A percentile compares a stretch with the other conserved stretches of the same genome.
phyloP scores from a whole-genome alignment of 2,329 filamentous ascomycete genomes.

The Emmonsia crescens region DNA sequence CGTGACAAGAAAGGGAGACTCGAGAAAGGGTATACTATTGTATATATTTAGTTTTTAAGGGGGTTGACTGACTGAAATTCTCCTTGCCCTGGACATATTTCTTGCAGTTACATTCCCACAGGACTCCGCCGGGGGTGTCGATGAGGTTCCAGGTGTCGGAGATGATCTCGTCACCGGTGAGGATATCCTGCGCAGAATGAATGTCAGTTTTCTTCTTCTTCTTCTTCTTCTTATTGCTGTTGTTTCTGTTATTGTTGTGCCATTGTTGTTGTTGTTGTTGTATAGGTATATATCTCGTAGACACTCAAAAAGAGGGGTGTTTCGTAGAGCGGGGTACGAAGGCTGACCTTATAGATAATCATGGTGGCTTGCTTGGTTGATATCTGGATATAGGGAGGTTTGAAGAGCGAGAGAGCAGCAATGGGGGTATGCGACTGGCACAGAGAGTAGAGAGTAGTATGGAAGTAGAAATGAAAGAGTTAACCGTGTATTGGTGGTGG shows the following conservation, averaged over 20 bases:
- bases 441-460: background rate
- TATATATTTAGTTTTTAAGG: background rate
- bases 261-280: background rate
- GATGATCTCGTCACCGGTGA: slow-evolving; percentile 90
- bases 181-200: slow-evolving; percentile 55
- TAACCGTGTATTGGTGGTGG: background rate
- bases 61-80: slow-evolving; percentile 52
- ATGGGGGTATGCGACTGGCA: background rate
- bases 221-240: background rate
- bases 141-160: slow-evolving; percentile 86
- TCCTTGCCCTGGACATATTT: slow-evolving; percentile 75
- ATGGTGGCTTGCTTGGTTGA: slow-evolving; percentile 46
- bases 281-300: background rate
- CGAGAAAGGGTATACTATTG: background rate
- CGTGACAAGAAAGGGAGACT: background rate
- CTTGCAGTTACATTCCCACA: slow-evolving; percentile 84
- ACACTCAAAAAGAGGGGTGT: background rate
- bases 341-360: slow-evolving; percentile 60
- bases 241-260: background rate
- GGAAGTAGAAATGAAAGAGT: background rate
- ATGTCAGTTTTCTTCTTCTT: slow-evolving; percentile 5
- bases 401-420: slow-evolving; percentile 3
- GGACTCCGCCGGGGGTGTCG: slow-evolving; percentile 58
- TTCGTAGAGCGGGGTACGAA: slow-evolving; percentile 1
- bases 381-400: background rate